A percentile compares a stretch with the other conserved stretches of the same genome.
Evolutionary conservation across 805 yeast species (phyloP).

Genomic region (Nakazawaea populi): DNA sequence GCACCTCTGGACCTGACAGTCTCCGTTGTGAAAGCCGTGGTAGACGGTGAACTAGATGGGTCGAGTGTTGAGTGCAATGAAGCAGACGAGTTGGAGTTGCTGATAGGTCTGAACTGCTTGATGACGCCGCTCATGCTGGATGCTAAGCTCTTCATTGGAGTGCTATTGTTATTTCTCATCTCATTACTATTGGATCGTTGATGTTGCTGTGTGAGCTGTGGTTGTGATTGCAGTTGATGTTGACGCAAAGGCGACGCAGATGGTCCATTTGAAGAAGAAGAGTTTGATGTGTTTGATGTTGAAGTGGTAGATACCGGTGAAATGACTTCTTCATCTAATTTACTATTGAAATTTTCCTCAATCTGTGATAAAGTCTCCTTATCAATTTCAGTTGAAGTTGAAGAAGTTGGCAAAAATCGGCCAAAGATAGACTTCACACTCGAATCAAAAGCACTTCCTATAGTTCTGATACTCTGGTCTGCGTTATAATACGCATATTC

Average conservation of each 20-base stretch:
- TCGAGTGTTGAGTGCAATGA: conserved; percentile 16
- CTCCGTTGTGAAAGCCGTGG: neutral
- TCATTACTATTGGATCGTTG: conserved; percentile 11
- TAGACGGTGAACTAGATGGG: conserved; percentile 4
- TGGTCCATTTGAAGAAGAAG: neutral
- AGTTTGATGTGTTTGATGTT: conserved; percentile 3
- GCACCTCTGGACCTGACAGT: conserved; percentile 13
- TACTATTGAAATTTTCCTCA: conserved; percentile 20
- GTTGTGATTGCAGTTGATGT: conserved; percentile 1
- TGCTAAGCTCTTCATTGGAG: conserved; percentile 22
- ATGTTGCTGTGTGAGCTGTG: conserved; percentile 7
- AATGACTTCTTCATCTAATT: neutral
- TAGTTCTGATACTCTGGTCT: conserved; percentile 28
- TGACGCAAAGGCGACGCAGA: neutral
- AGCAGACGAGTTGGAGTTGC: conserved; percentile 25
- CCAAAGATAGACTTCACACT: conserved; percentile 28
- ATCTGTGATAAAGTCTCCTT: conserved; percentile 21
- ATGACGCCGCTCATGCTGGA: conserved; percentile 28
- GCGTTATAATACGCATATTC: conserved; percentile 22
- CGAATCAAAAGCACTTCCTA: conserved; percentile 28
- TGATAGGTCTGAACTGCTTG: conserved; percentile 26
- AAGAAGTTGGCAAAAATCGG: conserved; percentile 16
- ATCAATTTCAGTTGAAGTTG: conserved; percentile 14
- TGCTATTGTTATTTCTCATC: conserved; percentile 1
- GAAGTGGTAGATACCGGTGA: conserved; percentile 3